Conservation (phyloP, 2,329 filamentous ascomycete species). For the Phialocephala subalpina region DNA sequence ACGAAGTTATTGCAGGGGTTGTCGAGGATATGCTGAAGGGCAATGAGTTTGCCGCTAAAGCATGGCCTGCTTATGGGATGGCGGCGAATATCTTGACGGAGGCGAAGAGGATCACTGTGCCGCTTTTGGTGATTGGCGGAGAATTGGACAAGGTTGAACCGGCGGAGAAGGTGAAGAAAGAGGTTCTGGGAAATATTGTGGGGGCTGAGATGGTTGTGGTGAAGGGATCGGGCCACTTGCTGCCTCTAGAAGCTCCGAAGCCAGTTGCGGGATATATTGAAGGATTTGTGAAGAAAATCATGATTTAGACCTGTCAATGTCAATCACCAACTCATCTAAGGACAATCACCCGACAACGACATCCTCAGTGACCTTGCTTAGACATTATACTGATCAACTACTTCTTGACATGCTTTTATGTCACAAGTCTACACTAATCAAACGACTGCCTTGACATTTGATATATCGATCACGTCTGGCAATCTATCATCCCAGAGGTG, state of each 20-base stretch:
- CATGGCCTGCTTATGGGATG: constrained; percentile 48
- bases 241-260: constrained; percentile 30
- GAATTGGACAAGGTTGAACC: constrained; percentile 46
- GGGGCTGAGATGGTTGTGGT: constrained; percentile 23
- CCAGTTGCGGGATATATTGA: constrained; percentile 19
- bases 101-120: constrained; percentile 34
- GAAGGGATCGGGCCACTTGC: constrained; percentile 27
- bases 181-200: constrained; percentile 36
- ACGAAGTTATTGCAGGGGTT: constrained; percentile 22
- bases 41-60: constrained; percentile 42
- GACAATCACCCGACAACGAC: constrained; percentile 3
- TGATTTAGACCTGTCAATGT: background rate
- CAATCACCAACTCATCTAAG: constrained; percentile 1
- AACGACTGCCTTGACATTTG: background rate
- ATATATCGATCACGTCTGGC: background rate
- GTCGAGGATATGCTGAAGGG: constrained; percentile 44
- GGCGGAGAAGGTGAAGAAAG: constrained; percentile 40
- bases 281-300: constrained; percentile 18
- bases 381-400: too few species aligned
- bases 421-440: background rate
- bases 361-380: background rate
- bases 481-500: background rate
- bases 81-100: constrained; percentile 42
- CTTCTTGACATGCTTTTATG: background rate
- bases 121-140: constrained; percentile 42